phyloP scores from a whole-genome alignment of 345 rosid species.

The Hibiscus mutabilis region DNA sequence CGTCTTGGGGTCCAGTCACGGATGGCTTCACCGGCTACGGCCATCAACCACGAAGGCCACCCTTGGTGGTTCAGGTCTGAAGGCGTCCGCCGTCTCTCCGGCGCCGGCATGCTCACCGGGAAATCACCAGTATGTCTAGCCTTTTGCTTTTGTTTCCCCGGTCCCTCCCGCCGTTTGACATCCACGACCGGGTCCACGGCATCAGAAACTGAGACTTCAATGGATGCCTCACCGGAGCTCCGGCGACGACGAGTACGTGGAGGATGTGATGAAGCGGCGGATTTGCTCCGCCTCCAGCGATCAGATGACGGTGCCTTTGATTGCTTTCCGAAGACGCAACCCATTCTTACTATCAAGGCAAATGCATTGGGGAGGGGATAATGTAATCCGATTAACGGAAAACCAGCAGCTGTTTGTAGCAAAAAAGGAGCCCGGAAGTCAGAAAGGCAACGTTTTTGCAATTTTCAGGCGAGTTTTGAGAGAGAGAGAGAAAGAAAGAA shows the following conservation, averaged over 20 bases:
- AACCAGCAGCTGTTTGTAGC: neutral
- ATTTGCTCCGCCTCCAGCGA: slow-evolving; percentile 20
- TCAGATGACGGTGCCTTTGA: slow-evolving; percentile 16
- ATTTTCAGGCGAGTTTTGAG: neutral
- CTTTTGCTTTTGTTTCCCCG: slow-evolving; percentile 25
- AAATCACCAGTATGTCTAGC: slow-evolving; percentile 33
- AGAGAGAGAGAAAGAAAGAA: neutral
- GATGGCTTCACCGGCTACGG: slow-evolving; percentile 70
- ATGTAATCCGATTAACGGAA: slow-evolving; percentile 5
- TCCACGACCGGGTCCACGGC: slow-evolving; percentile 18
- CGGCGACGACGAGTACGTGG: slow-evolving; percentile 15
- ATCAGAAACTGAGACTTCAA: slow-evolving; percentile 19
- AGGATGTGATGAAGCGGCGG: neutral
- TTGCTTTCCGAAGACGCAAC: slow-evolving; percentile 52
- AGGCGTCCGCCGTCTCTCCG: slow-evolving; percentile 28
- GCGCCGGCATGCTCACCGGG: slow-evolving; percentile 21
- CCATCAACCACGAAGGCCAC: slow-evolving; percentile 85
- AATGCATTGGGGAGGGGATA: slow-evolving; percentile 12
- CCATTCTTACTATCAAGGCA: slow-evolving; percentile 33
- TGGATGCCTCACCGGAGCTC: slow-evolving; percentile 25
- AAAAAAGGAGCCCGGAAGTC: neutral
- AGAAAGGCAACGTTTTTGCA: neutral
- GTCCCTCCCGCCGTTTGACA: slow-evolving; percentile 20
- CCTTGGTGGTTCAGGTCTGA: slow-evolving; percentile 35
- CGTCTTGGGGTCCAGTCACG: slow-evolving; percentile 73